phyloP scores from a whole-genome alignment of 805 yeast genomes.

The Lachancea thermotolerans region DNA sequence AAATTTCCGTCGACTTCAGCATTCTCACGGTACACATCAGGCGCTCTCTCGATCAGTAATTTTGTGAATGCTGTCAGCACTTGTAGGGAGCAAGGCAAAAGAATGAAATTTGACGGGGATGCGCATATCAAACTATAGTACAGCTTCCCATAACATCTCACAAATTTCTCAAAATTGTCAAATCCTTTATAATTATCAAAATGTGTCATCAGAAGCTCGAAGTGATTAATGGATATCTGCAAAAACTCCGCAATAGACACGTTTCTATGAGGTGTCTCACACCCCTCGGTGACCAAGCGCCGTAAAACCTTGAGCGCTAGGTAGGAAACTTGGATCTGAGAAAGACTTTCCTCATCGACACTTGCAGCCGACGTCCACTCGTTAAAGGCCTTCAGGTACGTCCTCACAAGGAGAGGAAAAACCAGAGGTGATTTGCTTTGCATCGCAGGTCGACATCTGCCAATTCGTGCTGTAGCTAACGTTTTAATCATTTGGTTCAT shows the following conservation, averaged over 20 bases:
- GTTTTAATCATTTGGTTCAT: slow-evolving; percentile 74
- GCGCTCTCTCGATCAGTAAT: slow-evolving; percentile 57
- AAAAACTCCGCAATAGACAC: slow-evolving; percentile 52
- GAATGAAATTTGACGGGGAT: slow-evolving; percentile 64
- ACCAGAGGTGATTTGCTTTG: slow-evolving; percentile 63
- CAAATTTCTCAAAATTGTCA: slow-evolving; percentile 54
- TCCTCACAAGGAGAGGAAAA: slow-evolving; percentile 49
- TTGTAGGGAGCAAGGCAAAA: slow-evolving; percentile 56
- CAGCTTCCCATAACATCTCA: slow-evolving; percentile 69
- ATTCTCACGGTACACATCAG: slow-evolving; percentile 50
- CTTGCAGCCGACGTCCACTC: slow-evolving; percentile 46
- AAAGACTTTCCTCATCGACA: slow-evolving; percentile 32
- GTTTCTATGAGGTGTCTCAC: slow-evolving; percentile 59
- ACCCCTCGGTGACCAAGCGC: slow-evolving; percentile 70
- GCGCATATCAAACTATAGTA: slow-evolving; percentile 51
- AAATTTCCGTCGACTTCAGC: slow-evolving; percentile 47
- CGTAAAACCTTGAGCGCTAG: slow-evolving; percentile 67
- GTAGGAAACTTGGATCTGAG: slow-evolving; percentile 68
- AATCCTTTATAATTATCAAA: slow-evolving; percentile 42
- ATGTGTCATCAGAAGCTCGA: slow-evolving; percentile 47
- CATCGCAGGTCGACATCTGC: slow-evolving; percentile 72
- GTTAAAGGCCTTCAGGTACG: slow-evolving; percentile 54
- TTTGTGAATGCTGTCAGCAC: slow-evolving; percentile 57
- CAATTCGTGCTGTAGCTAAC: slow-evolving; percentile 70
- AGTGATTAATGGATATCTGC: slow-evolving; percentile 48